These are phyloP conservation scores for Juglanconis oblonga DNA, from an alignment of 2,329 filamentous ascomycete genomes.

Conservation along the genomic window DNA sequence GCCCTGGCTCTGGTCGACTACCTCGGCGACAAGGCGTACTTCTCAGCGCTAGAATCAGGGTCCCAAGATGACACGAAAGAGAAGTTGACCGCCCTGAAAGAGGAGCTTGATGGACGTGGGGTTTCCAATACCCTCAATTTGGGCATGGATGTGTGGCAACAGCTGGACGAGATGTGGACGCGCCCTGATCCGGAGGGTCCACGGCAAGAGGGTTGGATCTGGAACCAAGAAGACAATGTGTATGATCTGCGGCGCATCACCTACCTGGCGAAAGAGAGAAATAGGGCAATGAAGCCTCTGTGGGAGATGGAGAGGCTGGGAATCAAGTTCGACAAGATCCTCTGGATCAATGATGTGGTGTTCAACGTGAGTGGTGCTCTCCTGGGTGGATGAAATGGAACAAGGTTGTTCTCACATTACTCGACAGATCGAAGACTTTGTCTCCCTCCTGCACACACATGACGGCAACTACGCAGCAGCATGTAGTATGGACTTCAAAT, in stretches of 20 bases:
- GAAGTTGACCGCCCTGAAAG: slow-evolving; percentile 55
- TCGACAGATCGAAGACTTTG: slow-evolving; percentile 38
- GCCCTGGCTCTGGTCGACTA: slow-evolving; percentile 53
- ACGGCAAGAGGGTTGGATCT: slow-evolving; percentile 59
- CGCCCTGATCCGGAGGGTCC: slow-evolving; percentile 29
- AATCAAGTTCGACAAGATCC: slow-evolving; percentile 50
- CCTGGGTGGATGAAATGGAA: not conserved
- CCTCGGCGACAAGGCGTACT: slow-evolving; percentile 62
- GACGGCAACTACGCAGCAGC: slow-evolving; percentile 56
- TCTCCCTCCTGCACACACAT: slow-evolving; percentile 52
- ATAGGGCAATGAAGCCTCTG: slow-evolving; percentile 60
- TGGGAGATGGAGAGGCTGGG: slow-evolving; percentile 45
- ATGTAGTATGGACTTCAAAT: slow-evolving; percentile 58
- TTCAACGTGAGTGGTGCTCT: slow-evolving; percentile 42
- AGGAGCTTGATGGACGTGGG: slow-evolving; percentile 44
- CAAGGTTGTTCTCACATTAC: slow-evolving; percentile 19
- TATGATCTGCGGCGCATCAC: slow-evolving; percentile 64
- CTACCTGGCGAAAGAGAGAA: slow-evolving; percentile 63
- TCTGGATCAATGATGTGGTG: slow-evolving; percentile 61
- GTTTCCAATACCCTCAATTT: slow-evolving; percentile 55
- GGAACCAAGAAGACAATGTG: slow-evolving; percentile 44
- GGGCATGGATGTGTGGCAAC: slow-evolving; percentile 51
- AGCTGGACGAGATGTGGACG: slow-evolving; percentile 52
- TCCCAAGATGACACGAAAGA: slow-evolving; percentile 66
- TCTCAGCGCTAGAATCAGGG: slow-evolving; percentile 66